phyloP scores from a whole-genome alignment of 148 eudicot species.

The Chenopodium album region DNA sequence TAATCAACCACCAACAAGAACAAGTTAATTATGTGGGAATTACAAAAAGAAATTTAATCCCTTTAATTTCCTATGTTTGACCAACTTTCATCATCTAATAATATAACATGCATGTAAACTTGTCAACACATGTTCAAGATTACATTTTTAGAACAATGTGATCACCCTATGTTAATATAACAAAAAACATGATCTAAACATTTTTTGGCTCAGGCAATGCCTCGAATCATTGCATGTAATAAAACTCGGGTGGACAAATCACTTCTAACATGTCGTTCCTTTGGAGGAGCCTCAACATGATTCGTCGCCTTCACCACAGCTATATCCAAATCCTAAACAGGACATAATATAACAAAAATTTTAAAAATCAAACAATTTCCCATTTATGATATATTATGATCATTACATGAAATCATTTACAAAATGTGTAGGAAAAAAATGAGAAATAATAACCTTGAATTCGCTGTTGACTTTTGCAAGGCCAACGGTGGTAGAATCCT shows the following conservation, averaged over 20 bases:
- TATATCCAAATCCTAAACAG: conserved; percentile 79
- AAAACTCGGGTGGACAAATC: conserved; percentile 22
- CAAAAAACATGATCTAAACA: neutral
- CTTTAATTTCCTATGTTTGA: neutral
- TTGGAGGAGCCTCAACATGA: conserved; percentile 87
- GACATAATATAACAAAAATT: neutral
- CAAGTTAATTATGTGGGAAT: neutral
- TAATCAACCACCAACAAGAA: neutral
- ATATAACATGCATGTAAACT: neutral
- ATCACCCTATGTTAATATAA: neutral
- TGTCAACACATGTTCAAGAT: conserved; percentile 3
- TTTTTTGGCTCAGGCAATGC: neutral
- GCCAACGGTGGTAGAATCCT: conserved; percentile 92
- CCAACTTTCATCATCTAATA: neutral
- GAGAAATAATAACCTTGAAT: conserved; percentile 55
- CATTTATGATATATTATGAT: conserved; percentile 4
- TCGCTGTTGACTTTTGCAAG: conserved; percentile 98
- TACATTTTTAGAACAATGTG: neutral
- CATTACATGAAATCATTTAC: neutral
- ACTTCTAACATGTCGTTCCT: conserved; percentile 94
- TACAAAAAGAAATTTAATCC: neutral
- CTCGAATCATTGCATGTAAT: neutral
- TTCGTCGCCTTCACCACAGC: conserved; percentile 96
- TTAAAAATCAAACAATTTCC: neutral
- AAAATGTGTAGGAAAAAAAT: neutral